Base-by-base conservation (phyloP, 768 basidiomycete genomes). In the Amanita muscaria region DNA sequence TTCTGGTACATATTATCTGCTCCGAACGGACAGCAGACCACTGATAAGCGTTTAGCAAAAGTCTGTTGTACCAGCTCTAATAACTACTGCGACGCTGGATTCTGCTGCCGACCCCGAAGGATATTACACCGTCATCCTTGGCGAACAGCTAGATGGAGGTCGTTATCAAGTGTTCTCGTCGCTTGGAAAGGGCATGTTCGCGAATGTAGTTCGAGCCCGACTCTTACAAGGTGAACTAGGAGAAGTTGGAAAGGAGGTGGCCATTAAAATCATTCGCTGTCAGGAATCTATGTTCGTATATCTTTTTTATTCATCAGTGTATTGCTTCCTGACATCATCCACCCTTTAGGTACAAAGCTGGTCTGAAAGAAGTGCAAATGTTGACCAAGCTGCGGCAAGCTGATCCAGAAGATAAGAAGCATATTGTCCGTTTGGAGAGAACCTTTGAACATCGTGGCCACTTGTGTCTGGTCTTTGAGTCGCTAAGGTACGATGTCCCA, bases 121-220 rank as follows among this genome's bases (percentile, higher is more conserved):
- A 1, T 98, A 98, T 61, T 99, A 98, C 59, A 80, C 80, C 47
- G 77, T 96, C 42, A 89, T 93, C 41, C 78, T 97, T 12, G 96
- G 94, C 34, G 96, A 99, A 64, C 82, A 90, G 48, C 71, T 99
- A 14, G 93, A 96, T 56, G 78, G 82, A 21, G 92, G 88, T 4
- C 77, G 86, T 32, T 99, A 98, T 59, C 90, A 96, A 60, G 90
- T 99, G 8, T 92, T 87, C 53, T 90, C 89, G 38, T 88, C 79
- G 38, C 71, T 98, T n/a, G 96, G 96, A 14, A 93, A 94, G 60
- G 96, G 96, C 38, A 99, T 99, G 94, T 99, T 98, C 60, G 91
- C 92, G 38, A 90, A 88, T 45, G 96, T 99, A 40, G 91, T 97
- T 21, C 78, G 88, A 36, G 94, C 93, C 7, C 79, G 89, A 24